Evolutionary conservation across 768 basidiomycete genomes (phyloP).

Genomic region (Kwoniella botswanensis): DNA sequence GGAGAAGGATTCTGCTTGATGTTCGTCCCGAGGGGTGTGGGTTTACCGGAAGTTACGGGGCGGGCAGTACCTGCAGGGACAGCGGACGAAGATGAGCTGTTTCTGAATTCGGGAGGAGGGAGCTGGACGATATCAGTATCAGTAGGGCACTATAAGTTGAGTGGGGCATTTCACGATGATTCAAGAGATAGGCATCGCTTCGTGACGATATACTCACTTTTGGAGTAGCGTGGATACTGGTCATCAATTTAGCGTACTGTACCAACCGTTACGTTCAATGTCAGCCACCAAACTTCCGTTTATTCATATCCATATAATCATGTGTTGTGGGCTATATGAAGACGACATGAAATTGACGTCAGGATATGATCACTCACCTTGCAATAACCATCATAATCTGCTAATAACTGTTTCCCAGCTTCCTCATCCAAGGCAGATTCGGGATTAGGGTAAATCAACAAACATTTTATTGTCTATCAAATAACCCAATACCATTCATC

Average conservation of each 20-base stretch:
- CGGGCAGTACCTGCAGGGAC: conserved; percentile 20
- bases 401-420: conserved; percentile 83
- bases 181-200: conserved; percentile 1
- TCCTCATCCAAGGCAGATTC: conserved; percentile 96
- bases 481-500: not conserved
- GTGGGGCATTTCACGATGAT: not conserved
- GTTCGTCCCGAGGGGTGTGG: conserved; percentile 35
- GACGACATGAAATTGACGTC: not conserved
- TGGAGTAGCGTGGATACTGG: conserved; percentile 87
- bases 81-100: conserved; percentile 7
- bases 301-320: not conserved
- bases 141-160: not conserved
- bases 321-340: not conserved
- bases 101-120: conserved; percentile 23
- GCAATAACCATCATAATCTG: conserved; percentile 87
- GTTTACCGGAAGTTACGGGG: conserved; percentile 21
- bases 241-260: conserved; percentile 81
- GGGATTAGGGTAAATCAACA: conserved; percentile 95
- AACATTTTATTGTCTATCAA: conserved; percentile 78
- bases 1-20: conserved; percentile 42
- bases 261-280: not conserved
- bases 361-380: conserved; percentile 39
- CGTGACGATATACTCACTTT: conserved; percentile 60
- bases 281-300: not conserved
- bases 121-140: conserved; percentile 25